Evolutionary conservation across 2,329 filamentous ascomycete genomes (phyloP), one percentile per base, ranked within the genome.

Genomic region (Drechslerella coelobrocha): DNA sequence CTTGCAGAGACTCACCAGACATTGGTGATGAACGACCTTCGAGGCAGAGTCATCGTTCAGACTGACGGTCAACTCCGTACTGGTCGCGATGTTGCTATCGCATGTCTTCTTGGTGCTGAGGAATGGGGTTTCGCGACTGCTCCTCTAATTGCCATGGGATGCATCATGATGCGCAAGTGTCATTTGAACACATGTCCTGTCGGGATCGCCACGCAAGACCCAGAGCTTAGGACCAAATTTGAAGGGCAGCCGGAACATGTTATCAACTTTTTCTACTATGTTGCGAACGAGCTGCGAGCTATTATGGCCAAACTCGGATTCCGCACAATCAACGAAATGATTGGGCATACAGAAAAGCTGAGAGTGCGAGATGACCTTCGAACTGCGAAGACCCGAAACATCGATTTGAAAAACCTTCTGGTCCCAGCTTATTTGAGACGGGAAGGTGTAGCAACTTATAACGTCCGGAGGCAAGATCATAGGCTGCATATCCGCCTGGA

Each of bases 201-300:
- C 9, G 93, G 93, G 79, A 96, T 97, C 71, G 93, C 93, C 2
- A 96, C 92, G 0, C 93, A 97, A 78, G 92, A 97, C 76, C 92
- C 92, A n/a, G 89, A 93, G 78, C 84, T 97, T 1, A 87, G 93
- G 71, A 90, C 92, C 84, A 97, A 97, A 81, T 97, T 97, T 80
- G 84, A 88, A 75, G 93, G 93, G 72, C 92, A 91, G 0, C 92
- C 93, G 9, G 93, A 97, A 81, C 91, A 97, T 76, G 92, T 96
- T 65, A 97, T 97, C 80, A 97, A 97, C 84, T 97, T 97, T 84
- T 96, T 96, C 82, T 97, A 97, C 82, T 97, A 97, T 77, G 85
- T 97, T 56, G 90, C 93, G 75, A 97, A 97, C 78, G 93, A 97
- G 82, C 86, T 97, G 66, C 89, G 93, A 78, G 91, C 92, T 34